Evolutionary conservation across 441 rosid genomes (phyloP).

Genomic region (Gossypium schwendimanii): DNA sequence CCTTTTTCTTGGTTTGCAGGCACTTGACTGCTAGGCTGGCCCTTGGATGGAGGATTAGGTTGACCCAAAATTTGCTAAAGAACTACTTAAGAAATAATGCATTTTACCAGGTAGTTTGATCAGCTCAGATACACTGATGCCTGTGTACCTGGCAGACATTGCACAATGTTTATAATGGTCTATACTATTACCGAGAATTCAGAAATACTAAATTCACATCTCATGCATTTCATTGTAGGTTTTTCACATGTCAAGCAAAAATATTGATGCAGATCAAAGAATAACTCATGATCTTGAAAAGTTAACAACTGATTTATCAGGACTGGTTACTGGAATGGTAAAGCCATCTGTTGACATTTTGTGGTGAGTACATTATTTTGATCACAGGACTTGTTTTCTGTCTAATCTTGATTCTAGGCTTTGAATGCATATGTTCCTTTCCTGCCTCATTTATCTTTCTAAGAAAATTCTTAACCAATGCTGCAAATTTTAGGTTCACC

Average conservation of each 20-base stretch:
- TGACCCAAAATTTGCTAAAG: slow-evolving; percentile 88
- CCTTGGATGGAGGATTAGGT: slow-evolving; percentile 93
- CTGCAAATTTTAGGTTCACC: slow-evolving; percentile 60
- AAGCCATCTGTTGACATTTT: slow-evolving; percentile 96
- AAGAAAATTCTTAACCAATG: slow-evolving; percentile 16
- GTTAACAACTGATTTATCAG: slow-evolving; percentile 78
- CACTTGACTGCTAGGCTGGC: slow-evolving; percentile 80
- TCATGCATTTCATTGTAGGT: slow-evolving; percentile 43
- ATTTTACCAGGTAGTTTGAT: slow-evolving; percentile 75
- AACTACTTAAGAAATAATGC: slow-evolving; percentile 89
- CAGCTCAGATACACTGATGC: slow-evolving; percentile 6
- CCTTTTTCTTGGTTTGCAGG: slow-evolving; percentile 36
- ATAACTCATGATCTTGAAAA: slow-evolving; percentile 93
- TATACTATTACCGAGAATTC: background rate
- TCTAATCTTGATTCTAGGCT: slow-evolving; percentile 11
- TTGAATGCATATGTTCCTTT: background rate
- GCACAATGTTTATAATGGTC: background rate
- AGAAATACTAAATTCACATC: background rate
- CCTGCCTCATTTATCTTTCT: slow-evolving; percentile 12
- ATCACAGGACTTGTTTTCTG: slow-evolving; percentile 9
- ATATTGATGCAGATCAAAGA: slow-evolving; percentile 95
- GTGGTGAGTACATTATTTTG: slow-evolving; percentile 52
- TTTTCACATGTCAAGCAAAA: slow-evolving; percentile 81
- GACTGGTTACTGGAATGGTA: slow-evolving; percentile 97
- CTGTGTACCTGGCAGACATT: background rate